Evolutionary conservation across 1,284 basidiomycete genomes (phyloP).

Genomic region (Anthracocystis walkeri): DNA sequence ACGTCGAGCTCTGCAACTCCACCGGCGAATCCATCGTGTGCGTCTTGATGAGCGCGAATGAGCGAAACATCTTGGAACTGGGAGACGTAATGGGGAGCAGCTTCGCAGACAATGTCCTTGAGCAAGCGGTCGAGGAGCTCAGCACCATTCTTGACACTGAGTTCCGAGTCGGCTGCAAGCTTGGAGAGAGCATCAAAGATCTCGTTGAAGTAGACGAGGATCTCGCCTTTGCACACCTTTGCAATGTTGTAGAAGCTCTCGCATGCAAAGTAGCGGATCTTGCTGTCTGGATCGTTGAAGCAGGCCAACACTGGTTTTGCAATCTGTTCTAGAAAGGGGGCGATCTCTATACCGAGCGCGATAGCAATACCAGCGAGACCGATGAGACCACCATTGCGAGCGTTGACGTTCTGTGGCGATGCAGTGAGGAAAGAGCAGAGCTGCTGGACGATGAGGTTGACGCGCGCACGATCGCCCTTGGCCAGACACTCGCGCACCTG

Average conservation of each 20-base stretch:
- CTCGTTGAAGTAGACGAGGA: slow-evolving; percentile 96
- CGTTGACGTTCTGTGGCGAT: slow-evolving; percentile 73
- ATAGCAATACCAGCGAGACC: slow-evolving; percentile 96
- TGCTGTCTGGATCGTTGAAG: slow-evolving; percentile 93
- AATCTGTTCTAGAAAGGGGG: slow-evolving; percentile 93
- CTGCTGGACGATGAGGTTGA: slow-evolving; percentile 90
- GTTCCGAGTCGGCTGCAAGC: slow-evolving; percentile 95
- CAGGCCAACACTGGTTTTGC: slow-evolving; percentile 90
- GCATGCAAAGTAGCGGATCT: slow-evolving; percentile 95
- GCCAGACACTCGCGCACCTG: slow-evolving; percentile 88
- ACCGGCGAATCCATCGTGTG: slow-evolving; percentile 44
- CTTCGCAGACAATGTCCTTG: slow-evolving; percentile 97
- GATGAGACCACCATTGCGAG: slow-evolving; percentile 94
- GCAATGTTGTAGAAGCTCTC: slow-evolving; percentile 97
- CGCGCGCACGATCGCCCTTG: slow-evolving; percentile 82
- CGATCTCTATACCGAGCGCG: slow-evolving; percentile 90
- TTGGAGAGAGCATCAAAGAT: slow-evolving; percentile 97
- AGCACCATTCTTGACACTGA: slow-evolving; percentile 98
- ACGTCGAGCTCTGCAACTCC: slow-evolving; percentile 64
- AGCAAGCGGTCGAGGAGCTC: slow-evolving; percentile 96
- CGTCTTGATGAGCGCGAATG: slow-evolving; percentile 75
- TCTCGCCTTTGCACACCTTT: slow-evolving; percentile 97
- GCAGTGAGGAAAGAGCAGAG: slow-evolving; percentile 76
- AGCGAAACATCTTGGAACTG: slow-evolving; percentile 77
- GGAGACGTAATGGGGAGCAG: slow-evolving; percentile 93